Percentiles rank a stretch among this genome's conserved stretches.
phyloP scores from a whole-genome alignment of 2,329 filamentous ascomycete genomes.

The Cordyceps javanica region DNA sequence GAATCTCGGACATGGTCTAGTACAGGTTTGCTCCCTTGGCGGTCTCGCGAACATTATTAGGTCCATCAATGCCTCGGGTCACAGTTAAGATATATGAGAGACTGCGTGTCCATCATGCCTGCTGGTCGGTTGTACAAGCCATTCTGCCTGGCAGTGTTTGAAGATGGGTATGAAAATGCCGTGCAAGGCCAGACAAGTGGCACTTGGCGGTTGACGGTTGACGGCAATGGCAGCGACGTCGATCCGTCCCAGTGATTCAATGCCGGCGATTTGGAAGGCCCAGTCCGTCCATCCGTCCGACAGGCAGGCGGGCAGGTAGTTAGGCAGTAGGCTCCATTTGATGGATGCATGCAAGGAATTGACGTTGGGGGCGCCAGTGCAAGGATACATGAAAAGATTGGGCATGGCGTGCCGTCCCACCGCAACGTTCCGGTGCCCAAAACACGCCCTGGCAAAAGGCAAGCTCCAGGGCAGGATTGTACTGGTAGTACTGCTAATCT shows the following conservation, averaged over 20 bases:
- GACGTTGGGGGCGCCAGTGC: not conserved
- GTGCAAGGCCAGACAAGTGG: not conserved
- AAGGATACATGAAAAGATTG: not conserved
- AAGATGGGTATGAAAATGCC: not conserved
- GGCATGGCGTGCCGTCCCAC: not conserved
- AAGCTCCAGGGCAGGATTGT: not conserved
- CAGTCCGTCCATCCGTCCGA: too few species aligned
- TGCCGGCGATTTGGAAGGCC: not conserved
- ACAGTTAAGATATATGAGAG: not conserved
- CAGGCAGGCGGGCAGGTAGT: not conserved
- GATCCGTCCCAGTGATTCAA: not conserved
- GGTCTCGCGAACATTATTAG: not conserved
- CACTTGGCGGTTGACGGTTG: not conserved
- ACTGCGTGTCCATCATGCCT: not conserved
- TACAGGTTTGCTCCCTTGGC: not conserved
- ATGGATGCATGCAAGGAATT: not conserved
- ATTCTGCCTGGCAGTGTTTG: not conserved
- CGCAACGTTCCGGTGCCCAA: not conserved
- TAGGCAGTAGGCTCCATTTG: not conserved
- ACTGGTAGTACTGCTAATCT: too few species aligned
- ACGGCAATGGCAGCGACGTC: too few species aligned
- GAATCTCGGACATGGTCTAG: not conserved
- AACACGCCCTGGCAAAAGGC: not conserved
- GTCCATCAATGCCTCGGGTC: not conserved
- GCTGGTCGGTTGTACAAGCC: not conserved